Base-by-base conservation (phyloP, 1,284 basidiomycete species). In the Ceratobasidium papillatum region DNA sequence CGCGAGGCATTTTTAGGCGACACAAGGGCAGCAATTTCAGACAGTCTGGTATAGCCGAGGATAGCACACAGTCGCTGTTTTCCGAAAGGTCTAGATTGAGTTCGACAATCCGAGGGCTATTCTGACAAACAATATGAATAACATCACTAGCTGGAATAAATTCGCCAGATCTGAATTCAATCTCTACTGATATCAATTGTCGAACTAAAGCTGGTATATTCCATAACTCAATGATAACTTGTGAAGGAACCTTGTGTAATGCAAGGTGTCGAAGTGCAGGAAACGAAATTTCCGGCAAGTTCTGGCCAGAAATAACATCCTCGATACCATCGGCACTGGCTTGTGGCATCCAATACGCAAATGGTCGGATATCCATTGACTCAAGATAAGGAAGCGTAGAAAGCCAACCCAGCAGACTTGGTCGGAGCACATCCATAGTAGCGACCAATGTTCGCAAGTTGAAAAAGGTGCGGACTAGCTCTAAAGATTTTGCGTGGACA, bases 351-450 rank as follows among this genome's bases (percentile, higher is more conserved):
- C 45, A 47, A n/a, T 17, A 17, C 25, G 17, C 25, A 43, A 27
- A 43, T 12, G 38, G 38, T 7, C 25, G 62, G 25, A 64, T 64
- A 34, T 25, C 36, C n/a, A 64, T 38, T 38, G 62, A 64, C 41
- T 64, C 62, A 38, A 64, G 62, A 30, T 47, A 17, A 14, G 62
- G 62, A 12, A 64, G 43, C 3, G 45, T 47, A 9, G 45, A 9
- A 9, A 47, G 45, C 45, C 45, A 47, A 4, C 19, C 19, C 19
- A 47, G 8, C 45, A 47, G 11, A n/a, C 9, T 47, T n/a, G 45
- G 45, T 19, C 19, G 8, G 4, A 47, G 45, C 19, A n/a, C 45
- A 47, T 47, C 45, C 9, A 47, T 19, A 3, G 45, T 47, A 19
- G 45, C 19, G 19, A 47, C 45, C 45, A 47, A n/a, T 4, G 45